phyloP scores from a whole-genome alignment of 2,329 filamentous ascomycete genomes.

The Hymenoscyphus fraxineus region DNA sequence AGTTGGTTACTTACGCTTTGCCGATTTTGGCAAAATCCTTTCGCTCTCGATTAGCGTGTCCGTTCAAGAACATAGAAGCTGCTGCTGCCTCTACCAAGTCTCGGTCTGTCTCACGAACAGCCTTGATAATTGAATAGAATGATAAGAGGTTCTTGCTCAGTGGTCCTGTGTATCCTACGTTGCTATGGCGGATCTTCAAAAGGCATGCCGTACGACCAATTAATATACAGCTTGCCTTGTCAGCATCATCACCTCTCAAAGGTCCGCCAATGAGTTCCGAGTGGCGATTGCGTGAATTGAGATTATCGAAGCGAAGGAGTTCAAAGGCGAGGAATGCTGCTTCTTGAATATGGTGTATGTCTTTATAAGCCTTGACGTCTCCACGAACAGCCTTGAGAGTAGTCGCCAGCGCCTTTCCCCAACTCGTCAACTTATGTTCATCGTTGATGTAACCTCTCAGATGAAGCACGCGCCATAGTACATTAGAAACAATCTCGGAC shows the following conservation, averaged over 20 bases:
- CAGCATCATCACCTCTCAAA: slow-evolving; percentile 59
- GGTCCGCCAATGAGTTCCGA: slow-evolving; percentile 53
- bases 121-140: slow-evolving; percentile 78
- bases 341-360: slow-evolving; percentile 61
- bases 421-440: slow-evolving; percentile 73
- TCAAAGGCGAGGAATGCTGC: slow-evolving; percentile 81
- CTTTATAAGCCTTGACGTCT: slow-evolving; percentile 40
- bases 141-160: slow-evolving; percentile 84
- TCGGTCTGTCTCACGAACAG: slow-evolving; percentile 73
- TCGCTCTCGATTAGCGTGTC: slow-evolving; percentile 69
- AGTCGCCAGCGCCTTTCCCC: slow-evolving; percentile 75
- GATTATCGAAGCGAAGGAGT: slow-evolving; percentile 71
- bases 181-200: slow-evolving; percentile 74
- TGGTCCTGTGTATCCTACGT: slow-evolving; percentile 89
- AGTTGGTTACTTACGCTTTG: slow-evolving; percentile 62
- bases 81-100: slow-evolving; percentile 82
- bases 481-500: slow-evolving; percentile 67
- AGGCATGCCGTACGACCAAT: slow-evolving; percentile 84
- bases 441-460: slow-evolving; percentile 80
- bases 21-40: slow-evolving; percentile 60
- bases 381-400: slow-evolving; percentile 62
- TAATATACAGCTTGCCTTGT: slow-evolving; percentile 73
- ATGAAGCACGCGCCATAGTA: slow-evolving; percentile 85
- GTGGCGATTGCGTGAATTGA: slow-evolving; percentile 65
- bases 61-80: slow-evolving; percentile 75